phyloP scores from a whole-genome alignment of 139 green algal genomes.

The Chlamydomonas applanata region DNA sequence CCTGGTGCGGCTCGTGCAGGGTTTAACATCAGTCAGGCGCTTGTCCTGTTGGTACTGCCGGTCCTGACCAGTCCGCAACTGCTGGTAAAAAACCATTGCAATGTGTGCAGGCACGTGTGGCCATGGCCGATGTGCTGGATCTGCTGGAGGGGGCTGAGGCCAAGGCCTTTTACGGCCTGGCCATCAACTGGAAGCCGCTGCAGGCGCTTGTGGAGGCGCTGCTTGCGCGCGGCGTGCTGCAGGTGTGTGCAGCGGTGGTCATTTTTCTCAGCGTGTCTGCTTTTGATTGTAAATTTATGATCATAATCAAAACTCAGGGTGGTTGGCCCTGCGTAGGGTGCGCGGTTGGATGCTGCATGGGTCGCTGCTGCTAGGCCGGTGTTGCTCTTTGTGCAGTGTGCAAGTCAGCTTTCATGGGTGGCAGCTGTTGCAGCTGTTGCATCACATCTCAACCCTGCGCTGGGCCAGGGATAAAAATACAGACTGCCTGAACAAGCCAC shows the following conservation, averaged over 20 bases:
- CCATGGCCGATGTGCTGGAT: slow-evolving; percentile 61
- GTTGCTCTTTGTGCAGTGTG: background rate
- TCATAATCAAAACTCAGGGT: slow-evolving; percentile 2
- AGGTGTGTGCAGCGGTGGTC: slow-evolving; percentile 10
- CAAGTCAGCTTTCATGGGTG: too few relatives aligned
- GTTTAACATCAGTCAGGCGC: too few relatives aligned
- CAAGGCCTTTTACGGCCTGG: slow-evolving; percentile 88
- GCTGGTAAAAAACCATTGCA: too few relatives aligned
- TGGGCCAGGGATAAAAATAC: too few relatives aligned
- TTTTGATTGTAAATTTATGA: background rate
- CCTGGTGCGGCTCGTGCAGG: too few relatives aligned
- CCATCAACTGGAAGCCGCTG: slow-evolving; percentile 80
- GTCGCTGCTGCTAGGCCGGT: background rate
- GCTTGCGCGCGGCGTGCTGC: slow-evolving; percentile 45
- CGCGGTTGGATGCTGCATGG: background rate
- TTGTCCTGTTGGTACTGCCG: too few relatives aligned
- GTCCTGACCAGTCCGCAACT: too few relatives aligned
- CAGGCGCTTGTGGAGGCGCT: slow-evolving; percentile 49
- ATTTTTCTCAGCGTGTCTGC: background rate
- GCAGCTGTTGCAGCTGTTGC: too few relatives aligned
- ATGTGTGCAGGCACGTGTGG: slow-evolving; percentile 42
- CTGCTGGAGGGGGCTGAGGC: slow-evolving; percentile 81
- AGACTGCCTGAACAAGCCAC: too few relatives aligned
- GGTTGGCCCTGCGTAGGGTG: too few relatives aligned
- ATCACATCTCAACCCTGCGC: too few relatives aligned